Conservation (phyloP, 306 rosid species). For the Cyamopsis tetragonoloba region DNA sequence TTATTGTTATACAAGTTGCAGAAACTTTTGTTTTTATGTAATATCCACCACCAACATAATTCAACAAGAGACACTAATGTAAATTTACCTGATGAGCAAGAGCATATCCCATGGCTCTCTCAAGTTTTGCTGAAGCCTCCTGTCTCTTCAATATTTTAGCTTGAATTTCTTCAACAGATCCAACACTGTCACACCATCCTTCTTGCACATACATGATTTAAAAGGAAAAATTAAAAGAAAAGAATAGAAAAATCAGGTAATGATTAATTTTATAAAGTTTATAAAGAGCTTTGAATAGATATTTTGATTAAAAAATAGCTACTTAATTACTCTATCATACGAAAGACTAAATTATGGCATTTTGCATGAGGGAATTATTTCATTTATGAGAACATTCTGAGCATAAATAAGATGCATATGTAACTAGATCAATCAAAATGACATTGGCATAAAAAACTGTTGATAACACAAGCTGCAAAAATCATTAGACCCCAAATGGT, state of each 20-base stretch:
- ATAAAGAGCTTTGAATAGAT: neutral
- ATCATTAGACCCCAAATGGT: slow-evolving; percentile 20
- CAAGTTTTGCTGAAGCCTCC: slow-evolving; percentile 97
- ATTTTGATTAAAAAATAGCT: no score
- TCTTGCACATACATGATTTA: slow-evolving; percentile 53
- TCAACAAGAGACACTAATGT: neutral
- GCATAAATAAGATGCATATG: neutral
- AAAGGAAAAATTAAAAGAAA: neutral
- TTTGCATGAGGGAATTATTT: neutral
- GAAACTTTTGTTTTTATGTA: neutral
- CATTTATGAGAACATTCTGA: neutral
- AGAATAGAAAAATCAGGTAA: neutral
- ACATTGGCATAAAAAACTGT: neutral
- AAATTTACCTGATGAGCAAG: slow-evolving; percentile 80
- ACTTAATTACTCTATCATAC: neutral
- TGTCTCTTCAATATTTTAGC: slow-evolving; percentile 86
- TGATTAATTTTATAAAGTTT: neutral
- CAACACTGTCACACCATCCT: slow-evolving; percentile 95
- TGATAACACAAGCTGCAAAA: slow-evolving; percentile 59
- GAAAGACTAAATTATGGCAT: neutral
- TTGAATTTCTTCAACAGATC: slow-evolving; percentile 84
- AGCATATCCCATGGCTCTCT: slow-evolving; percentile 97
- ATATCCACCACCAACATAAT: neutral
- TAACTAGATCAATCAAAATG: neutral
- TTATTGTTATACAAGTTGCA: neutral